Conservation (phyloP, 495 filamentous ascomycete genomes). For the Cetradonia linearis region DNA sequence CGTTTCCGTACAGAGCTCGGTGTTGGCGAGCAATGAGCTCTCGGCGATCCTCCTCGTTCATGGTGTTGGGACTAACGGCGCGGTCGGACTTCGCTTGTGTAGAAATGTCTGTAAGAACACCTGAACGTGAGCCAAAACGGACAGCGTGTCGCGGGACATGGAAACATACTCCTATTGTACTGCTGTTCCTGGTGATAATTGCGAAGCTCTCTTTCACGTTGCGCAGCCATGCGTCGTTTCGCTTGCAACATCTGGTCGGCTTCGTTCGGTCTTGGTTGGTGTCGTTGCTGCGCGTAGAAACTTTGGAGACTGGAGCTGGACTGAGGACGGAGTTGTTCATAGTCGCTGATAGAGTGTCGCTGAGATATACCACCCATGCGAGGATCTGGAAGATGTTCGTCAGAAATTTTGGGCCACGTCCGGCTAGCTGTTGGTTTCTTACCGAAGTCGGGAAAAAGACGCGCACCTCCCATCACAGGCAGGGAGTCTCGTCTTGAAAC, state of each 20-base stretch:
- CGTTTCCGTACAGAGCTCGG: conserved; percentile 76
- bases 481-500: conserved; percentile 73
- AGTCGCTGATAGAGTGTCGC: conserved; percentile 81
- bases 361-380: conserved; percentile 39
- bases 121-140: conserved; percentile 31
- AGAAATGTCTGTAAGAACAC: conserved; percentile 72
- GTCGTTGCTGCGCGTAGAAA: conserved; percentile 89
- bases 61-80: conserved; percentile 76
- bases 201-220: conserved; percentile 96
- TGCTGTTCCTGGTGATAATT: conserved; percentile 99
- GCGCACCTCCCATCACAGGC: conserved; percentile 53
- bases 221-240: conserved; percentile 96
- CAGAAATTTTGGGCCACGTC: conserved; percentile 13
- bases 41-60: conserved; percentile 93
- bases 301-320: conserved; percentile 76
- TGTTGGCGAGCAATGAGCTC: conserved; percentile 94
- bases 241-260: conserved; percentile 98
- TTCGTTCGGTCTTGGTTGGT: conserved; percentile 85
- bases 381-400: conserved; percentile 34
- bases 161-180: conserved; percentile 91
- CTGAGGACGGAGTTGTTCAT: conserved; percentile 62
- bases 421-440: conserved; percentile 25
- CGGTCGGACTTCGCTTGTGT: conserved; percentile 75
- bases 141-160: conserved; percentile 28
- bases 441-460: conserved; percentile 52